Percentiles rank a stretch among this genome's conserved stretches.
Conservation (phyloP, 2,329 filamentous ascomycete species). For the Colletotrichum higginsianum region DNA sequence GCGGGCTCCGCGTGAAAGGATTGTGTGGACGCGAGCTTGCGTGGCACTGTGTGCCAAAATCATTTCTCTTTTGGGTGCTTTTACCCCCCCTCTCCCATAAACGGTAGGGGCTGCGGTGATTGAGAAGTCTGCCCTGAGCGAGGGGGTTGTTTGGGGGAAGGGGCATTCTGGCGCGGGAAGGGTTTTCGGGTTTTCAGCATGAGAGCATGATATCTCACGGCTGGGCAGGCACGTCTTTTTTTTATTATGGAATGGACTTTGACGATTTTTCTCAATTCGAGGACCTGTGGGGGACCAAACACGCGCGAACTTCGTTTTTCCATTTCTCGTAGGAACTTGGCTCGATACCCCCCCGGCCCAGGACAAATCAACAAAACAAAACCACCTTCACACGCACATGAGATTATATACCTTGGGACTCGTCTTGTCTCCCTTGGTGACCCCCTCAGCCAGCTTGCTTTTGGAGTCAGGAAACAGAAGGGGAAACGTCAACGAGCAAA, state of each 20-base stretch:
- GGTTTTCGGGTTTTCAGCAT: constrained; percentile 22
- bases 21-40: constrained; percentile 46
- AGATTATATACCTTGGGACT: neutral
- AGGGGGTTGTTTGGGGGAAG: neutral
- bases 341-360: constrained; percentile 38
- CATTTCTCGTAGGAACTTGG: constrained; percentile 36
- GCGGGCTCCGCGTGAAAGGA: constrained; percentile 12
- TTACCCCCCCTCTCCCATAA: constrained; percentile 43
- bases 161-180: constrained; percentile 14
- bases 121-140: constrained; percentile 14
- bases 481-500: neutral
- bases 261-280: constrained; percentile 34
- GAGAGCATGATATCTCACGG: constrained; percentile 42
- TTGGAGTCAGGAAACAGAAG: neutral
- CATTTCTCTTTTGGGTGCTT: constrained; percentile 35
- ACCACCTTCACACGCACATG: constrained; percentile 14
- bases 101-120: constrained; percentile 3
- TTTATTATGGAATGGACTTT: constrained; percentile 33
- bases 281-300: constrained; percentile 22
- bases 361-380: constrained; percentile 34
- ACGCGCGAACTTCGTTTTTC: constrained; percentile 9
- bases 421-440: neutral
- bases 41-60: constrained; percentile 26
- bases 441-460: neutral
- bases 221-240: constrained; percentile 35